Conservation (phyloP, 495 filamentous ascomycete species). For the Parathielavia hyrcaniae region DNA sequence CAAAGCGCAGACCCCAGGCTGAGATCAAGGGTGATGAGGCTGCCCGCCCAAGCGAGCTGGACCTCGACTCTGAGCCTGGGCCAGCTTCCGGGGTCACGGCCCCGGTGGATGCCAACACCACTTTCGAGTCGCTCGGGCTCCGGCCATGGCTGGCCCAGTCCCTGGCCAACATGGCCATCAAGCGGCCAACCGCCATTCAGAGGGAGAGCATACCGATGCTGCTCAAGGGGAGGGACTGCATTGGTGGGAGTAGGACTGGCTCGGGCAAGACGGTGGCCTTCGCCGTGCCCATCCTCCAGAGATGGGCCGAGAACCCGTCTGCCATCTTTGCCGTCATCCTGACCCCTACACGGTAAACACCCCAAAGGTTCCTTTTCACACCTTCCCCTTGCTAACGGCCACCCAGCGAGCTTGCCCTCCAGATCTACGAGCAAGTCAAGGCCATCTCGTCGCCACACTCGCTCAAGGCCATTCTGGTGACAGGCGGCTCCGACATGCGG, state of each 20-base stretch:
- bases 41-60: not conserved
- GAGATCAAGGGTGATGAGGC: constrained; percentile 3
- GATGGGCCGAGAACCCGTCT: constrained; percentile 85
- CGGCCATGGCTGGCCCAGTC: constrained; percentile 86
- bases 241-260: constrained; percentile 88
- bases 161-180: constrained; percentile 79
- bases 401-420: constrained; percentile 77
- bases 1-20: constrained; percentile 29
- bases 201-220: constrained; percentile 86
- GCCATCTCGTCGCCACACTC: constrained; percentile 80
- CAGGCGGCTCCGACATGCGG: constrained; percentile 88
- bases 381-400: not conserved
- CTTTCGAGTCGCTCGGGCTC: constrained; percentile 68
- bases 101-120: constrained; percentile 49
- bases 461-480: constrained; percentile 79
- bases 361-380: too few species aligned
- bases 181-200: constrained; percentile 84
- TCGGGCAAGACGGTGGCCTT: constrained; percentile 99
- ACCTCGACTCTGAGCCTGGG: constrained; percentile 13
- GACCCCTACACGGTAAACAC: constrained; percentile 70
- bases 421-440: constrained; percentile 92
- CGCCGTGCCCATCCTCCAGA: constrained; percentile 84
- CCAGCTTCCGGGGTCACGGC: constrained; percentile 28
- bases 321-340: constrained; percentile 86
- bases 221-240: constrained; percentile 82